A percentile compares a stretch with the other conserved stretches of the same genome.
These are phyloP conservation scores for Daldinia sp. DNA, from an alignment of 2,329 filamentous ascomycete genomes.

Conservation along the genomic window DNA sequence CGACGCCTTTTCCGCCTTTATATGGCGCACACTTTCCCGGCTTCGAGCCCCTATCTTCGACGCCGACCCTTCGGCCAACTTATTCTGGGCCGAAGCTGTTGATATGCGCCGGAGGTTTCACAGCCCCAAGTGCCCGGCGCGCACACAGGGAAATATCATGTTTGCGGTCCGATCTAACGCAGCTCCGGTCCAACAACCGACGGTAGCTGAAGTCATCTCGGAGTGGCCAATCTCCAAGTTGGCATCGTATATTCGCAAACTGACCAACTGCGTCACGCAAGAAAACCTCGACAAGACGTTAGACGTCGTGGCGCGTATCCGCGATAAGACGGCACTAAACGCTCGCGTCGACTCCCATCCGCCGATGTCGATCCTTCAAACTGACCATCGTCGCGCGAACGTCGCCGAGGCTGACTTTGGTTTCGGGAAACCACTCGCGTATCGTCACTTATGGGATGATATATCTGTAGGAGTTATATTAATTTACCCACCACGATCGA, in stretches of 20 bases:
- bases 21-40: slow-evolving; percentile 51
- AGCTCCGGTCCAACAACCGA: slow-evolving; percentile 40
- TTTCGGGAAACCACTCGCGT: slow-evolving; percentile 23
- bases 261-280: slow-evolving; percentile 49
- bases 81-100: slow-evolving; percentile 19
- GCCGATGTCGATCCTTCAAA: slow-evolving; percentile 36
- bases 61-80: slow-evolving; percentile 46
- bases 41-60: slow-evolving; percentile 48
- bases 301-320: slow-evolving; percentile 43
- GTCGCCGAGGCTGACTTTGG: slow-evolving; percentile 28
- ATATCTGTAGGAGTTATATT: slow-evolving; percentile 15
- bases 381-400: slow-evolving; percentile 22
- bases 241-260: slow-evolving; percentile 48
- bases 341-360: slow-evolving; percentile 47
- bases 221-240: slow-evolving; percentile 48
- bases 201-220: slow-evolving; percentile 47
- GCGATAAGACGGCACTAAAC: slow-evolving; percentile 48
- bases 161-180: slow-evolving; percentile 13
- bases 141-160: slow-evolving; percentile 44
- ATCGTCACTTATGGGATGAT: slow-evolving; percentile 18
- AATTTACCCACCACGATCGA: slow-evolving; percentile 26
- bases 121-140: slow-evolving; percentile 1
- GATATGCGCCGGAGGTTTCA: slow-evolving; percentile 32
- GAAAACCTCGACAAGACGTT: slow-evolving; percentile 45
- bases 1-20: slow-evolving; percentile 52